Conservation (phyloP, 2,329 filamentous ascomycete genomes). For the Ustulina deusta region DNA sequence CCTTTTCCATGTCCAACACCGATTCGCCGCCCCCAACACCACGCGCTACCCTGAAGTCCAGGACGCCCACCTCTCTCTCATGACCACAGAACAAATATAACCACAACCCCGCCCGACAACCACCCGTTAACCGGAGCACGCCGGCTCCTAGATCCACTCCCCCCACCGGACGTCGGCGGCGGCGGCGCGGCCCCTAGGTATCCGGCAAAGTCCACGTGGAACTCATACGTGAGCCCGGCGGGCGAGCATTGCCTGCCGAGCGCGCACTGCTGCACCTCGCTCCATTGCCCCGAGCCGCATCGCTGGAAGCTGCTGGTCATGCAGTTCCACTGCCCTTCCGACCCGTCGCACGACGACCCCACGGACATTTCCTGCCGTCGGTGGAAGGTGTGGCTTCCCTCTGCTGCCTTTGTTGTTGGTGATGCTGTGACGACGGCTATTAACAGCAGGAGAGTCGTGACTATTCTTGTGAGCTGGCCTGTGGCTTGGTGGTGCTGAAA, state of each 20-base stretch:
- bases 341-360: constrained; percentile 56
- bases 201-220: constrained; percentile 51
- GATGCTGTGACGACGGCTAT: constrained; percentile 3
- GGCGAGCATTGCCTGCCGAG: constrained; percentile 61
- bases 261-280: constrained; percentile 56
- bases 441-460: background rate
- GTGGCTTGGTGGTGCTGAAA: background rate
- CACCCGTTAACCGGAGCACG: constrained; percentile 2
- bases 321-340: constrained; percentile 68
- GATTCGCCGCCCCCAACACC: background rate
- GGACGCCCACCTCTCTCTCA: background rate
- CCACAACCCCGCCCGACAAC: constrained; percentile 7
- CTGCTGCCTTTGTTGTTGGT: background rate
- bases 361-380: constrained; percentile 40
- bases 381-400: background rate
- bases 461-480: background rate
- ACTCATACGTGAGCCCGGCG: constrained; percentile 56
- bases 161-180: constrained; percentile 14
- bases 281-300: constrained; percentile 63
- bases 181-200: constrained; percentile 35
- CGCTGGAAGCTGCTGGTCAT: constrained; percentile 63
- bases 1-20: background rate
- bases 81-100: background rate
- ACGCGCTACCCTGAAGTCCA: background rate
- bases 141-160: background rate